phyloP scores from a whole-genome alignment of 164 flowering plant species.

The Tetrastigma voinierianum region DNA sequence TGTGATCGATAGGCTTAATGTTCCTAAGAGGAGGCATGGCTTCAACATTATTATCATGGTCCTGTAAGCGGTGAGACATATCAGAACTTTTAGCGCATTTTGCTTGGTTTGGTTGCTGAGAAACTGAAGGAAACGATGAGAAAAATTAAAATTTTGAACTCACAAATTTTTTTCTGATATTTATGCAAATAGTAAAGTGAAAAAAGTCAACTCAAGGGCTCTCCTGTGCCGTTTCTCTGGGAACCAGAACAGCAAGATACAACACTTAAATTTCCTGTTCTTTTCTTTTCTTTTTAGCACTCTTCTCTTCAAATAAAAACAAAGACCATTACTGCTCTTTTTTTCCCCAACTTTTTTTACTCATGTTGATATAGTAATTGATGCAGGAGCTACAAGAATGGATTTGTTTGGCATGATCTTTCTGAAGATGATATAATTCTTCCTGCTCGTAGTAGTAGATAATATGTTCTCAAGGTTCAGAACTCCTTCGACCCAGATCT shows the following conservation, averaged over 20 bases:
- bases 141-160: neutral
- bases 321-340: neutral
- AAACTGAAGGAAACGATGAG: neutral
- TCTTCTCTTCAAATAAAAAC: neutral
- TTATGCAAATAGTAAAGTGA: neutral
- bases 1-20: conserved; percentile 77
- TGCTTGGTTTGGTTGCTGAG: conserved; percentile 3
- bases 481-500: conserved; percentile 72
- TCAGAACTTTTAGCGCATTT: neutral
- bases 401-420: conserved; percentile 97
- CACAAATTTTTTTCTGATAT: neutral
- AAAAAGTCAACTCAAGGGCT: neutral
- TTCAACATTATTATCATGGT: conserved; percentile 88
- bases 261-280: neutral
- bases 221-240: neutral
- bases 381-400: conserved; percentile 87
- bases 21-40: conserved; percentile 93
- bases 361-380: conserved; percentile 4
- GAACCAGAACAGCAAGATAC: neutral
- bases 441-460: conserved; percentile 86
- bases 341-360: neutral
- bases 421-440: conserved; percentile 79
- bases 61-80: conserved; percentile 77
- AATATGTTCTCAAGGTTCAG: conserved; percentile 94
- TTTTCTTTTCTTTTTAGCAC: neutral